phyloP scores from a whole-genome alignment of 208 protist genomes.

The Trypanosoma theileri region DNA sequence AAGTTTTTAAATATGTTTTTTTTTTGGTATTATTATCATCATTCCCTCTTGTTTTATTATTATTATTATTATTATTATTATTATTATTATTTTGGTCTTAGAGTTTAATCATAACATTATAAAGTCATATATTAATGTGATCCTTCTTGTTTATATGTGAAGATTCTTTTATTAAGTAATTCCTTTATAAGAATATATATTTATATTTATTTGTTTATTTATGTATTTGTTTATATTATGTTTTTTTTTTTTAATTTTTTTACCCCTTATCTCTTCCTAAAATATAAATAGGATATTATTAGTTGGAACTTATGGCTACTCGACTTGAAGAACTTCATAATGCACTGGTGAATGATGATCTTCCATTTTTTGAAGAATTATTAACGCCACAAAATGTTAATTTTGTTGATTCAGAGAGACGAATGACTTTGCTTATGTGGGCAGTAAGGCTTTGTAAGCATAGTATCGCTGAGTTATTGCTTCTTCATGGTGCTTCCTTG shows the following conservation, averaged over 20 bases:
- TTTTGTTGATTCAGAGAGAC: slow-evolving; percentile 60
- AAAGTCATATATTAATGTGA: too few species aligned
- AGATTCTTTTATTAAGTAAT: too few species aligned
- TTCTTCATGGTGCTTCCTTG: slow-evolving; percentile 61
- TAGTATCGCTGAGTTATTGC: slow-evolving; percentile 48
- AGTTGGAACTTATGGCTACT: slow-evolving; percentile 14
- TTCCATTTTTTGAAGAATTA: slow-evolving; percentile 11
- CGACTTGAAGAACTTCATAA: slow-evolving; percentile 17
- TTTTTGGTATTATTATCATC: not conserved
- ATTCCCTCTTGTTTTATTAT: not conserved
- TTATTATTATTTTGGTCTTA: not conserved
- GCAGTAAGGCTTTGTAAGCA: slow-evolving; percentile 55
- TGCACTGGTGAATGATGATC: slow-evolving; percentile 25
- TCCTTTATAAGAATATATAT: too few species aligned
- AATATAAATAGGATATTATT: not conserved
- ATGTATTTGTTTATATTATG: not conserved
- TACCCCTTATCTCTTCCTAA: slow-evolving; percentile 10
- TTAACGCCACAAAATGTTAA: slow-evolving; percentile 77
- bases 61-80: not conserved
- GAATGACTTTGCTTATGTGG: slow-evolving; percentile 72
- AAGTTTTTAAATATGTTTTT: not conserved
- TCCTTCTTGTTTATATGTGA: too few species aligned
- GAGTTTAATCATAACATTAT: too few species aligned
- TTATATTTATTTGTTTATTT: not conserved
- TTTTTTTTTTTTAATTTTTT: slow-evolving; percentile 15